Evolutionary conservation across 2,329 filamentous ascomycete genomes (phyloP), one percentile per base, ranked within the genome.

Genomic region (Colletotrichum sp.): DNA sequence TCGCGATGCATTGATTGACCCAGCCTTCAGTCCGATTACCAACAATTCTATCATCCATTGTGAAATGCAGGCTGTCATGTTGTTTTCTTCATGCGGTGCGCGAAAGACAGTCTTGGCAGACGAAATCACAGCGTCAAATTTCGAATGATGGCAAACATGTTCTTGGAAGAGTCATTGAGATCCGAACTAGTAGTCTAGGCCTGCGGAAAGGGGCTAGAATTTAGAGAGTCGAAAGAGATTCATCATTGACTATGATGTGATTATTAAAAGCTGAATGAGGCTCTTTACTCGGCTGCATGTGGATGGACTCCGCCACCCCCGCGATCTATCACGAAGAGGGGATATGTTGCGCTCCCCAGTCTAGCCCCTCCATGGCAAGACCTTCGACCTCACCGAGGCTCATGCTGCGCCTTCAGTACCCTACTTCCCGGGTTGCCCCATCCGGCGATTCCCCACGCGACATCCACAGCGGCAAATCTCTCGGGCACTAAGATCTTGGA

Each of bases 11-110:
- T 61, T 43, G 18, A n/a, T 30, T 12, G 4, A 67, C 6, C 18
- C 26, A 36, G 26, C 43, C 30, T 18, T 43, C 2, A 72, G 43
- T 57, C 69, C 26, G 72, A 72, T 75, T 43, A 43, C 39, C 48
- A n/a, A 39, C 16, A 39, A 28, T 55, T 28, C 55, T 12, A 39
- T 72, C 72, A 75, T 75, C 72, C 69, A 75, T 68, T 60, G 21
- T 57, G 14, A 36, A 21, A 30, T 55, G 55, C 26, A 55, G 26
- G 10, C 43, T 61, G 55, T 43, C 28, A 57, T 14, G 18, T 16
- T 34, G 21, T 71, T 34, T 34, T 14, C n/a, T 52, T 67, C 18
- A 48, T 52, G 39, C 68, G 32, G 8, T 9, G 14, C 16, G 21
- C 16, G 55, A 28, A 26, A 39, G 24, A 70, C 36, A 24, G 34